A percentile compares a stretch with the other conserved stretches of the same genome.
These are phyloP conservation scores for Citrus glauca DNA, from an alignment of 345 rosid species.

Conservation along the genomic window DNA sequence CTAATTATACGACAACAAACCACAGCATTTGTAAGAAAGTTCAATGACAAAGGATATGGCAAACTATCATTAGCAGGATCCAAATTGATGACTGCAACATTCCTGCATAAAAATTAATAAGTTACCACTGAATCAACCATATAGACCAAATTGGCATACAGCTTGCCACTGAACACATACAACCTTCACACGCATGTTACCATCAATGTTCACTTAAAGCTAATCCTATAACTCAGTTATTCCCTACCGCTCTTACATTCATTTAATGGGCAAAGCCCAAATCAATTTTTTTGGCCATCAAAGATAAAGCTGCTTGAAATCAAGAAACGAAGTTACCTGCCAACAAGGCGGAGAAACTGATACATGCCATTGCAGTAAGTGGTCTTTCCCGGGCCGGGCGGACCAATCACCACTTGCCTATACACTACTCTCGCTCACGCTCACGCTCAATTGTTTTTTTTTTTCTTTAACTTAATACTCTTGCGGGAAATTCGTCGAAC, in stretches of 20 bases:
- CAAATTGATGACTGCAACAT: conserved; percentile 84
- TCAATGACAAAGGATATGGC: conserved; percentile 58
- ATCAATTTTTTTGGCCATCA: neutral
- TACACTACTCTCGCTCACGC: conserved; percentile 49
- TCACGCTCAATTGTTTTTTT: too few relatives aligned
- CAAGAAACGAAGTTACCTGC: conserved; percentile 43
- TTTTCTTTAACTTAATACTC: neutral
- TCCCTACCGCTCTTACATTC: neutral
- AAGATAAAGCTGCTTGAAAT: neutral
- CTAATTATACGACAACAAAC: neutral
- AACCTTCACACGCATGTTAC: neutral
- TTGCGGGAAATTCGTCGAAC: neutral
- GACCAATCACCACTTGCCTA: conserved; percentile 94
- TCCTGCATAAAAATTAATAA: conserved; percentile 42
- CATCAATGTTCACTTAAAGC: neutral
- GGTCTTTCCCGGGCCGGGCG: conserved; percentile 97
- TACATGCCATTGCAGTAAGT: conserved; percentile 99
- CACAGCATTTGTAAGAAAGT: neutral
- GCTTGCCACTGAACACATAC: too few relatives aligned
- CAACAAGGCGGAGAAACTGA: conserved; percentile 82
- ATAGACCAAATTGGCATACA: neutral
- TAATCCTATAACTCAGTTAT: neutral
- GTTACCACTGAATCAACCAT: neutral
- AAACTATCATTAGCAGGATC: conserved; percentile 89
- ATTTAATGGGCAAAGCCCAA: neutral